Conservation (phyloP, 805 yeast genomes). For the Wickerhamomyces chambardii region DNA sequence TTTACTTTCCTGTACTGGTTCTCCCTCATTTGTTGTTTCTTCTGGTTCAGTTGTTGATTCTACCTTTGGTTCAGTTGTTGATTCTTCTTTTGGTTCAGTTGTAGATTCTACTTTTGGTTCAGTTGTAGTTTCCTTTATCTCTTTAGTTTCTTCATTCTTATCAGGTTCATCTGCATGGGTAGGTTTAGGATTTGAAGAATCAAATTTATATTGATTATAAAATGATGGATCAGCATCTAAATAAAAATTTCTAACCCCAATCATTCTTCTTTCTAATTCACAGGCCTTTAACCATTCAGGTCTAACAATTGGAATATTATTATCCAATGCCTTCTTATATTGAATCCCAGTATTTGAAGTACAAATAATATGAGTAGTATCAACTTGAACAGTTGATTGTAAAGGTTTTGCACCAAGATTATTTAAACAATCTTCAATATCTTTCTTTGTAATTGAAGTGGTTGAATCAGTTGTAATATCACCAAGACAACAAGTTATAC, state of each 20-base stretch:
- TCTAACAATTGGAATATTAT: constrained; percentile 87
- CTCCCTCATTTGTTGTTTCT: constrained; percentile 5
- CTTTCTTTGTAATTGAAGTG: constrained; percentile 34
- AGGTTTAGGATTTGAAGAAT: constrained; percentile 9
- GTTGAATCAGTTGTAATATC: constrained; percentile 43
- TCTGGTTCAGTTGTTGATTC: constrained; percentile 3
- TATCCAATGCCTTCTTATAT: constrained; percentile 69
- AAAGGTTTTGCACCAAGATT: constrained; percentile 81
- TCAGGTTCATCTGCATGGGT: constrained; percentile 3
- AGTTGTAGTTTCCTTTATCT: background rate
- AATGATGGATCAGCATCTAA: constrained; percentile 42
- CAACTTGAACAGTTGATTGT: constrained; percentile 67
- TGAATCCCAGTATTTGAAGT: constrained; percentile 66
- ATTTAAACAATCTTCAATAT: constrained; percentile 51
- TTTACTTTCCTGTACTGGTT: constrained; percentile 3
- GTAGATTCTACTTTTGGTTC: constrained; percentile 1
- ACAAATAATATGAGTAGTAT: constrained; percentile 90
- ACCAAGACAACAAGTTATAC: constrained; percentile 88
- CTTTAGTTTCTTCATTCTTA: constrained; percentile 3
- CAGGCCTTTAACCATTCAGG: constrained; percentile 98
- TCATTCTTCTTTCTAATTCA: constrained; percentile 78
- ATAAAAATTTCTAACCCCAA: constrained; percentile 86
- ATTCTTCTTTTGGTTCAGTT: background rate
- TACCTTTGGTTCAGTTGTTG: background rate
- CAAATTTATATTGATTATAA: constrained; percentile 36